Evolutionary conservation across 1,284 basidiomycete genomes (phyloP).

Genomic region (Mrakiaceae sp.): DNA sequence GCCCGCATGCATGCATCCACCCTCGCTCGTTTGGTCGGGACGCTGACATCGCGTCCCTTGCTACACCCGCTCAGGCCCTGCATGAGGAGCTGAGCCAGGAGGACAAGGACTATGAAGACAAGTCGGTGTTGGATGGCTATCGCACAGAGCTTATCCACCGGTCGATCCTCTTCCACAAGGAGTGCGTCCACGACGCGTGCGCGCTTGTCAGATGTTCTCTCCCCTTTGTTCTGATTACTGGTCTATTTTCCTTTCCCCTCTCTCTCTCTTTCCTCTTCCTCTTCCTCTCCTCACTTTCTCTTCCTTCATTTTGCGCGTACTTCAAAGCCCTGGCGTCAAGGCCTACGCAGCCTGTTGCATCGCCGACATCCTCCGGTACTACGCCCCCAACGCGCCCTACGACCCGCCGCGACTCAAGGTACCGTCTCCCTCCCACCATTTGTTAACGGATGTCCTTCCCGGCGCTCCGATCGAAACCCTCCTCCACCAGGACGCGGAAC

Average conservation of each 20-base stretch:
- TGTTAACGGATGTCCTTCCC: too few relatives aligned
- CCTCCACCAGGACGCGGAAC: neutral
- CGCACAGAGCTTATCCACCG: conserved; percentile 70
- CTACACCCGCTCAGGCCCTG: conserved; percentile 38
- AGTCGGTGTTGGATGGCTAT: conserved; percentile 53
- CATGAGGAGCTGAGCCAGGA: conserved; percentile 69
- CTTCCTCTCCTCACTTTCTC: neutral
- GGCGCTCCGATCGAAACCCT: neutral
- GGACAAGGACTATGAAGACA: conserved; percentile 79
- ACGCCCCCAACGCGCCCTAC: conserved; percentile 95
- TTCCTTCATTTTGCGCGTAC: neutral
- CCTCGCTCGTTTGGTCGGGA: neutral
- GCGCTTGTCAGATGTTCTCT: neutral
- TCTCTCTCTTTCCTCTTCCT: neutral
- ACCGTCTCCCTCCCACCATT: conserved; percentile 13
- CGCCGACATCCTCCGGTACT: conserved; percentile 82
- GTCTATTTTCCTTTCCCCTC: neutral
- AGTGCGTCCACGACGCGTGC: conserved; percentile 38
- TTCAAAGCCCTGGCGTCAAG: conserved; percentile 57
- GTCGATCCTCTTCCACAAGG: conserved; percentile 80
- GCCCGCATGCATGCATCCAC: neutral
- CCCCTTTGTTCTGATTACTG: neutral
- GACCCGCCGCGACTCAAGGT: conserved; percentile 64
- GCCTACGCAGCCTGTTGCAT: conserved; percentile 89
- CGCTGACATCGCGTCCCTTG: neutral